Evolutionary conservation across 1,139 yeast species (phyloP).

Genomic region (Yamadazyma atlantica): DNA sequence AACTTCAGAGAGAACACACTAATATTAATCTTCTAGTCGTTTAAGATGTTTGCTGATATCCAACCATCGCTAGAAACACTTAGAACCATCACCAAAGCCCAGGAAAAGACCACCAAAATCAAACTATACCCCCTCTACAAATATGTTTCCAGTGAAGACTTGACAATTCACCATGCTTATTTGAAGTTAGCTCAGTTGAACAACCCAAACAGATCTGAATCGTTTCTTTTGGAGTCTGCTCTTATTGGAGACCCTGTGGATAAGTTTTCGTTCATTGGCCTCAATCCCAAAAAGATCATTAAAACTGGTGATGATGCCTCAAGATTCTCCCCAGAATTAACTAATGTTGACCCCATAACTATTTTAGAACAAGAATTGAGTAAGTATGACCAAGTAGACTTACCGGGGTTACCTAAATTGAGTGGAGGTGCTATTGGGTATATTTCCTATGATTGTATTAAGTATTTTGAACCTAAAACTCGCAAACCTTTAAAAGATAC

Average conservation of each 20-base stretch:
- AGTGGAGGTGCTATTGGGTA: conserved; percentile 98
- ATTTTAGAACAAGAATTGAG: conserved; percentile 72
- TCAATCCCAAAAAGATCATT: conserved; percentile 76
- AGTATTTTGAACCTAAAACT: conserved; percentile 93
- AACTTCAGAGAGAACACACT: too few relatives aligned
- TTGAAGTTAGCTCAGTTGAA: conserved; percentile 77
- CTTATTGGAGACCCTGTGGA: conserved; percentile 86
- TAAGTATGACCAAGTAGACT: conserved; percentile 62
- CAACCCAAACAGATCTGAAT: conserved; percentile 54
- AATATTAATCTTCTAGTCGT: too few relatives aligned
- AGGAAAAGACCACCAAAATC: conserved; percentile 22
- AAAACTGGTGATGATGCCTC: conserved; percentile 62
- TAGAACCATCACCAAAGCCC: conserved; percentile 40
- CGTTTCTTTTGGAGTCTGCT: conserved; percentile 87
- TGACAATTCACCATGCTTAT: conserved; percentile 90
- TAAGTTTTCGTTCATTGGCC: conserved; percentile 88
- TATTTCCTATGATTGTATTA: conserved; percentile 92
- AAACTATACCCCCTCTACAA: conserved; percentile 81
- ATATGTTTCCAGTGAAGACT: conserved; percentile 69
- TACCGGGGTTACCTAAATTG: conserved; percentile 79
- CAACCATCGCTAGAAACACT: conserved; percentile 66
- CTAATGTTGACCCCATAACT: conserved; percentile 71
- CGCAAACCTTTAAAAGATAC: conserved; percentile 73
- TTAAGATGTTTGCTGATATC: conserved; percentile 23
- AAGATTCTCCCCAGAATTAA: conserved; percentile 31